Evolutionary conservation across 345 rosid genomes (phyloP).

Genomic region (Eutrema heterophyllum): DNA sequence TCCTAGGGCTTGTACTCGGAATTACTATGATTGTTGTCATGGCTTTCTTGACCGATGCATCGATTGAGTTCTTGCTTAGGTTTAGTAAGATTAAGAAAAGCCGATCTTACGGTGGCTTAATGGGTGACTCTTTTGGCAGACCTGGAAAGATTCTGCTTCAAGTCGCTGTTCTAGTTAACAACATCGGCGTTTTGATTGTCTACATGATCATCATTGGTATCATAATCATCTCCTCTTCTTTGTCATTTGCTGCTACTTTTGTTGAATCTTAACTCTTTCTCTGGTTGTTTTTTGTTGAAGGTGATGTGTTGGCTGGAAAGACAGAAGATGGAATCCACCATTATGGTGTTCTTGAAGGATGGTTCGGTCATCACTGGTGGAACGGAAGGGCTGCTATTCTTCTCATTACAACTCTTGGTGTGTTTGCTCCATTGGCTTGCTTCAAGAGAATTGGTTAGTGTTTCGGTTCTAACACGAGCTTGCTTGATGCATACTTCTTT

Average conservation of each 20-base stretch:
- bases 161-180: conserved; percentile 62
- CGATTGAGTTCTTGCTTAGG: conserved; percentile 76
- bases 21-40: conserved; percentile 62
- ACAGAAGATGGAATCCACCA: conserved; percentile 73
- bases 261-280: neutral
- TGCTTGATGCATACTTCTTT: neutral
- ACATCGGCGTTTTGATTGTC: conserved; percentile 83
- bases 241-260: neutral
- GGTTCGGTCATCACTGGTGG: conserved; percentile 93
- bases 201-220: conserved; percentile 90
- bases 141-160: conserved; percentile 63
- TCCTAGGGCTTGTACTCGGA: conserved; percentile 75
- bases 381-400: conserved; percentile 62
- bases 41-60: conserved; percentile 83
- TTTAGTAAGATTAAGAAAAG: conserved; percentile 63
- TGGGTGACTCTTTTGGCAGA: conserved; percentile 86
- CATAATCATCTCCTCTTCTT: neutral
- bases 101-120: conserved; percentile 70
- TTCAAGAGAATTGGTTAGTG: conserved; percentile 73
- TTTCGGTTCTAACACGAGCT: neutral
- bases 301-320: conserved; percentile 84
- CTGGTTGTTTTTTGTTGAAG: conserved; percentile 27
- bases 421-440: conserved; percentile 80
- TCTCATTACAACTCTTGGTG: conserved; percentile 58
- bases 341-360: conserved; percentile 79